Evolutionary conservation across 1,284 basidiomycete genomes (phyloP).

Genomic region (Polyporus tsugae): DNA sequence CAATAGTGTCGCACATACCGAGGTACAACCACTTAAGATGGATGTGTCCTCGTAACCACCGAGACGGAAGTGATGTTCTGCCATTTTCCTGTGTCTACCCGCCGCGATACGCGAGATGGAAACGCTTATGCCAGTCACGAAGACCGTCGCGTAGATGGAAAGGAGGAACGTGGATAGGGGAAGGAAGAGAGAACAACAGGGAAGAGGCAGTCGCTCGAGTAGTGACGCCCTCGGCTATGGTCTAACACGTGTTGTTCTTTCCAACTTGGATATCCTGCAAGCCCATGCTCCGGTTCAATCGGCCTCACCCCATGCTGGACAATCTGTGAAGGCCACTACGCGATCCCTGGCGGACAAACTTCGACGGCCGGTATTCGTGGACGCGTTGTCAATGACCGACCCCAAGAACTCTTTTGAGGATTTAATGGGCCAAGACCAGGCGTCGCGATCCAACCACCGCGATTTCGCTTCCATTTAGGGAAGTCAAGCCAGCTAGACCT

Average conservation of each 20-base stretch:
- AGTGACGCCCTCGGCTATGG: background rate
- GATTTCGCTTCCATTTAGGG: background rate
- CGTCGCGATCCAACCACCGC: background rate
- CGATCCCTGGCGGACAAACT: background rate
- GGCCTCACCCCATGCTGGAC: background rate
- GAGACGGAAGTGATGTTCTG: background rate
- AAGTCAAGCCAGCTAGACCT: background rate
- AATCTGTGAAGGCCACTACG: background rate
- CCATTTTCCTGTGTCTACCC: background rate
- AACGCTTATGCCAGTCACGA: background rate
- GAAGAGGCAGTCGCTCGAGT: background rate
- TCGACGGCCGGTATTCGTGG: background rate
- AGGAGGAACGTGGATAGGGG: background rate
- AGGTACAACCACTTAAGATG: background rate
- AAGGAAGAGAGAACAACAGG: background rate
- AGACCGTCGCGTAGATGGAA: background rate
- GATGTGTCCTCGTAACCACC: background rate
- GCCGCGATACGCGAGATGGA: background rate
- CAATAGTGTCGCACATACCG: background rate
- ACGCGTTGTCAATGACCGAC: background rate
- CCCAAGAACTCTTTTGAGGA: background rate
- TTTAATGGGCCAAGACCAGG: background rate
- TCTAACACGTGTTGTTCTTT: background rate
- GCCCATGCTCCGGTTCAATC: too few relatives aligned
- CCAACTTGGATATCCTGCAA: background rate